Conservation (phyloP, 371 early-diverging fungal species). For the Rhizomucor pusillus region DNA sequence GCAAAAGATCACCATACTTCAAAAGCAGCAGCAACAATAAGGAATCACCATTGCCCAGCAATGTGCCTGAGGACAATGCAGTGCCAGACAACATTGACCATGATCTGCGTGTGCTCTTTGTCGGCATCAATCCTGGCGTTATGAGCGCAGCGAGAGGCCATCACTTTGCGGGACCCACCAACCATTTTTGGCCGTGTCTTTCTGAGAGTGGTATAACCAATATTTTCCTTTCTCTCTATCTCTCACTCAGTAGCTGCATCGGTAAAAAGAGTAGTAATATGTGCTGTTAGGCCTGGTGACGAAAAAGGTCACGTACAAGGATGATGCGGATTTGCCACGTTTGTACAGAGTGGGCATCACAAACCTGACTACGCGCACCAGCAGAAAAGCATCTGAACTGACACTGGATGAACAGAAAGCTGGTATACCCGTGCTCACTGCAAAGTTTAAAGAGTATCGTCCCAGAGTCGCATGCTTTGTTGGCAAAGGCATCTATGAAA, state of each 20-base stretch:
- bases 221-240: neutral
- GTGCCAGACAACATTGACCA: conserved; percentile 61
- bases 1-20: no score
- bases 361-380: conserved; percentile 64
- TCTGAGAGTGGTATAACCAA: conserved; percentile 49
- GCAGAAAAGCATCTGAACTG: conserved; percentile 56
- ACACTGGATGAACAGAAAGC: conserved; percentile 55
- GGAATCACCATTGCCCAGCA: neutral
- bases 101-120: conserved; percentile 70
- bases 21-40: neutral
- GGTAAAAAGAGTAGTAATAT: neutral
- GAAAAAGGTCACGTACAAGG: conserved; percentile 34
- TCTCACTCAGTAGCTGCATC: neutral
- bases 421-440: conserved; percentile 58
- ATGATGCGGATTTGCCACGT: conserved; percentile 53
- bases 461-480: conserved; percentile 74
- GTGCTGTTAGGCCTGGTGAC: conserved; percentile 29
- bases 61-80: conserved; percentile 10
- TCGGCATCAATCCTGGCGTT: conserved; percentile 79
- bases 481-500: conserved; percentile 70
- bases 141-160: conserved; percentile 56
- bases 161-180: conserved; percentile 73
- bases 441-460: conserved; percentile 56
- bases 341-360: conserved; percentile 63
- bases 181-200: conserved; percentile 79